Base-by-base conservation (phyloP, 208 protist genomes). In the Leptomonas pyrrhocoris region DNA sequence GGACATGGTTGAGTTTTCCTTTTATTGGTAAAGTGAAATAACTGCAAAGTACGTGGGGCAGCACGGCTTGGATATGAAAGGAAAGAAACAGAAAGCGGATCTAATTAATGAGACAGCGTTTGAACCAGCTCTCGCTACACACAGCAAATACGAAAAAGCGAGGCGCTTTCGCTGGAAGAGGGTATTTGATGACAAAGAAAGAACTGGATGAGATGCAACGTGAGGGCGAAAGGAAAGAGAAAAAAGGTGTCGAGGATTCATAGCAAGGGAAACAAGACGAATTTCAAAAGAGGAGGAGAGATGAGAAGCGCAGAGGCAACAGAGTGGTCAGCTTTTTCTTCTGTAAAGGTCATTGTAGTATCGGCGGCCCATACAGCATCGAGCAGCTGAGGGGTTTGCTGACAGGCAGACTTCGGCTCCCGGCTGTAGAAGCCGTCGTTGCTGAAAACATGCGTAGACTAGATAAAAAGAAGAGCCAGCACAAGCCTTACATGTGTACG, bases 121-220 rank as follows among this genome's bases (percentile, higher is more conserved):
- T 25, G 28, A 12, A 28, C 12, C 53, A 30, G 42, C 9, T 23
- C 18, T 25, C 12, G 40, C 46, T 8, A n/a, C 12, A 21, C 42
- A 30, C 13, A 55, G 45, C 19, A 18, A 40, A 67, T 46, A 31
- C 45, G 49, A 49, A 34, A 43, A 3, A 62, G 48, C 51, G 15
- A 40, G 11, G 28, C 2, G 18, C 21, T 16, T 6, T 57, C 45
- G 18, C 15, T 18, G n/a, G 31, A 48, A 67, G 27, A 21, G 3
- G 28, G 48, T 42, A 67, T 67, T 67, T 67, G 61, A 67, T 57
- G 48, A 25, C 61, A 67, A 57, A 23, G 61, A 67, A 67, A 36
- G 31, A 48, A 48, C 28, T 67, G 8, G 11, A 23, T 0, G 8
- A 9, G 34, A 9, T 9, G 34, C 34, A 9, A 9, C 3, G 34